These are phyloP conservation scores for Xylaria polymorpha DNA, from an alignment of 2,329 filamentous ascomycete genomes.

Conservation along the genomic window DNA sequence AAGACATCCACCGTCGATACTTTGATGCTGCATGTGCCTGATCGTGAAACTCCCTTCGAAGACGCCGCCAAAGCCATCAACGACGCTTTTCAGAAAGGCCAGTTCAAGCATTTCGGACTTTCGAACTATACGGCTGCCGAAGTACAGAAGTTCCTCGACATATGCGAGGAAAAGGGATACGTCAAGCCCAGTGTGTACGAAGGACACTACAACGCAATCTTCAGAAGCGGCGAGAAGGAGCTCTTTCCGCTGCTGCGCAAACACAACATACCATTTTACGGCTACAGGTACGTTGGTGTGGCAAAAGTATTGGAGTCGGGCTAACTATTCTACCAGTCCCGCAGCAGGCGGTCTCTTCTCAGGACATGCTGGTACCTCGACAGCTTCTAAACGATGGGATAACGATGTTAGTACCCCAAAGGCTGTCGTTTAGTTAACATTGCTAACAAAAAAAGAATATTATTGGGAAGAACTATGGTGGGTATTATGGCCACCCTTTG, in stretches of 20 bases:
- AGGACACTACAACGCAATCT: conserved; percentile 60
- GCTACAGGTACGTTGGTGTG: conserved; percentile 50
- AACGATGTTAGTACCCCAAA: conserved; percentile 19
- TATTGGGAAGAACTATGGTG: conserved; percentile 22
- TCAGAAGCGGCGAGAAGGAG: conserved; percentile 55
- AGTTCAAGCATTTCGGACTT: conserved; percentile 56
- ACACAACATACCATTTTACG: conserved; percentile 57
- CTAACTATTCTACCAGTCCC: conserved; percentile 25
- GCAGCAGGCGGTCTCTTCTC: conserved; percentile 42
- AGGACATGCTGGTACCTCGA: conserved; percentile 37
- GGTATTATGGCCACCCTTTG: conserved; percentile 39
- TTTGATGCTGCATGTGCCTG: conserved; percentile 55
- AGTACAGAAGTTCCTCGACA: conserved; percentile 56
- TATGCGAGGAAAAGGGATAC: conserved; percentile 57
- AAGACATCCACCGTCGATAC: conserved; percentile 39
- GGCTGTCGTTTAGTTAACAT: background rate
- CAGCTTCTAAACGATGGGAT: conserved; percentile 30
- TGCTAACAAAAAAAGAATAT: conserved; percentile 18
- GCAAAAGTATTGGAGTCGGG: background rate
- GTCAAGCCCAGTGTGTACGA: conserved; percentile 60
- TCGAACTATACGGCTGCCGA: conserved; percentile 59
- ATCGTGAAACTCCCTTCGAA: conserved; percentile 56
- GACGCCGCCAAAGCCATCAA: conserved; percentile 57
- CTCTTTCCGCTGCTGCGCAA: conserved; percentile 57
- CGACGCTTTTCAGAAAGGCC: conserved; percentile 49